These are phyloP conservation scores for Kluyveromyces sp. DNA, from an alignment of 1,139 yeast genomes.

Conservation along the genomic window DNA sequence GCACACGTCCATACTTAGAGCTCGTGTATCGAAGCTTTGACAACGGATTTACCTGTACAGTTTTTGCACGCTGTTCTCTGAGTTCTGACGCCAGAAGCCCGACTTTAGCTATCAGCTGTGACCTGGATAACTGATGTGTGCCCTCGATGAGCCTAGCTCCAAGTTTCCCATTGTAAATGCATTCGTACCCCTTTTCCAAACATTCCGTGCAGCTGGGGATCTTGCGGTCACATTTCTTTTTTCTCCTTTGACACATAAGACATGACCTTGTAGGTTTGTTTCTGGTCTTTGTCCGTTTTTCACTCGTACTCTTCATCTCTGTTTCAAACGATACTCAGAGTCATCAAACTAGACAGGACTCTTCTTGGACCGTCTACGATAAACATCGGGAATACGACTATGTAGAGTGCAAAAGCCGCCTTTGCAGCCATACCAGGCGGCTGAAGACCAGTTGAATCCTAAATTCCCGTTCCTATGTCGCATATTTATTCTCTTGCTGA, in stretches of 20 bases:
- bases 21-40: neutral
- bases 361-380: no score
- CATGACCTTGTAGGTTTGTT: conserved; percentile 2
- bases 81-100: neutral
- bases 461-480: no score
- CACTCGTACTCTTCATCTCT: neutral
- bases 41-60: neutral
- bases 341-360: no score
- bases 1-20: neutral
- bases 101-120: conserved; percentile 1
- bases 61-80: neutral
- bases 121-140: neutral
- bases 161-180: conserved; percentile 1
- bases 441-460: no score
- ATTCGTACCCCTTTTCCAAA: neutral
- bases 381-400: neutral
- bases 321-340: neutral
- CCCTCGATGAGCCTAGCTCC: neutral
- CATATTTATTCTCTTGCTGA: neutral
- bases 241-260: neutral
- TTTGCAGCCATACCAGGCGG: neutral
- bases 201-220: neutral
- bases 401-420: neutral
- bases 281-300: neutral
- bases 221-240: conserved; percentile 2